Evolutionary conservation across 2,329 filamentous ascomycete genomes (phyloP).

Genomic region (Alternaria sp.): DNA sequence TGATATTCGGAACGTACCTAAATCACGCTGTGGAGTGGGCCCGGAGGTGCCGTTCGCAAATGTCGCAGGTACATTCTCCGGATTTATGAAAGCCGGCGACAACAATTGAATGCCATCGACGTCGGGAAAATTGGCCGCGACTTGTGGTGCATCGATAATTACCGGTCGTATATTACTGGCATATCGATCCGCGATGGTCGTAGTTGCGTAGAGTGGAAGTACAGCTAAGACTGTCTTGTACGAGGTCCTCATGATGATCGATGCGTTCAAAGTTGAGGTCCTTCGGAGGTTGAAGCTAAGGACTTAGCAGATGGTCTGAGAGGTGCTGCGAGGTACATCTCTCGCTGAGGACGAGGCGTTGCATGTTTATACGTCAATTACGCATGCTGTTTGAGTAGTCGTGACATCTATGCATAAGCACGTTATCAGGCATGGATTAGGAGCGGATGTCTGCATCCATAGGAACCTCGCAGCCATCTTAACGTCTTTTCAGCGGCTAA

Average conservation of each 20-base stretch:
- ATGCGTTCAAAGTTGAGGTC: background rate
- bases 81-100: background rate
- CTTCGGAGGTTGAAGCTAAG: background rate
- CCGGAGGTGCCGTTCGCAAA: background rate
- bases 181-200: background rate
- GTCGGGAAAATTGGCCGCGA: background rate
- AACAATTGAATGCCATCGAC: background rate
- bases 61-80: background rate
- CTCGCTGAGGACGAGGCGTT: too few relatives aligned
- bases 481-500: background rate
- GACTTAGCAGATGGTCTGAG: background rate
- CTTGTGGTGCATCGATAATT: background rate
- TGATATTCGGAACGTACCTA: background rate
- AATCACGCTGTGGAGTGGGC: background rate
- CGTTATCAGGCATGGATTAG: background rate
- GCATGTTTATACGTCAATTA: background rate
- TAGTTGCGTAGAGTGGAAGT: background rate
- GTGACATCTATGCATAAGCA: constrained; percentile 6
- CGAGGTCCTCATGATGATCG: background rate
- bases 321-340: background rate
- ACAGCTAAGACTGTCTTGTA: background rate
- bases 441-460: background rate
- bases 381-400: background rate
- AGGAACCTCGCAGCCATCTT: background rate
- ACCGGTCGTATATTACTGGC: background rate